Evolutionary conservation across 2,329 filamentous ascomycete species (phyloP).

Genomic region (Grosmannia clavigera): DNA sequence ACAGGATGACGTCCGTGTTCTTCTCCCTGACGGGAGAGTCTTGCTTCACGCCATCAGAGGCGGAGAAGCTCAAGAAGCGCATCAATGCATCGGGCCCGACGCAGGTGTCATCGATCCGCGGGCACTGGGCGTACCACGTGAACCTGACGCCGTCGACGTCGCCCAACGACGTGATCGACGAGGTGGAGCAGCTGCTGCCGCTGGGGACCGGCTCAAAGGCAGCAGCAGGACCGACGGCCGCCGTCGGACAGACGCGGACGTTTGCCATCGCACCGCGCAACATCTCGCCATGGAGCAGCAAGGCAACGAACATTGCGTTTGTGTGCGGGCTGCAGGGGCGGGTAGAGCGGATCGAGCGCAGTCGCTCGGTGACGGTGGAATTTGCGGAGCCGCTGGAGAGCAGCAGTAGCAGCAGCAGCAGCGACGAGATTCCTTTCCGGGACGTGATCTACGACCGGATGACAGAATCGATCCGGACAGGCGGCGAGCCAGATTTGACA

Average conservation of each 20-base stretch:
- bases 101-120: conserved; percentile 35
- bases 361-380: conserved; percentile 60
- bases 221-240: conserved; percentile 32
- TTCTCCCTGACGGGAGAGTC: conserved; percentile 12
- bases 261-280: conserved; percentile 69
- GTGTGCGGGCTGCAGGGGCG: conserved; percentile 69
- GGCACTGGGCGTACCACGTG: conserved; percentile 55
- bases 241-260: conserved; percentile 25
- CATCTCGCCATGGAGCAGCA: conserved; percentile 95
- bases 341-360: conserved; percentile 73
- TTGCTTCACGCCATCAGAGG: conserved; percentile 37
- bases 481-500: conserved; percentile 43
- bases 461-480: conserved; percentile 68
- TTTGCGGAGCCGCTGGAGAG: conserved; percentile 42
- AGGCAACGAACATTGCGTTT: conserved; percentile 85
- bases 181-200: conserved; percentile 33
- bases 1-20: conserved; percentile 10
- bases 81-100: conserved; percentile 26
- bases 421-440: conserved; percentile 32
- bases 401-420: conserved; percentile 16
- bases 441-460: conserved; percentile 84
- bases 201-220: conserved; percentile 26
- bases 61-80: conserved; percentile 30
- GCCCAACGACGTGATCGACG: conserved; percentile 28
- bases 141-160: conserved; percentile 37